phyloP scores from a whole-genome alignment of 2,329 filamentous ascomycete species.

The Aureobasidium pullulans region DNA sequence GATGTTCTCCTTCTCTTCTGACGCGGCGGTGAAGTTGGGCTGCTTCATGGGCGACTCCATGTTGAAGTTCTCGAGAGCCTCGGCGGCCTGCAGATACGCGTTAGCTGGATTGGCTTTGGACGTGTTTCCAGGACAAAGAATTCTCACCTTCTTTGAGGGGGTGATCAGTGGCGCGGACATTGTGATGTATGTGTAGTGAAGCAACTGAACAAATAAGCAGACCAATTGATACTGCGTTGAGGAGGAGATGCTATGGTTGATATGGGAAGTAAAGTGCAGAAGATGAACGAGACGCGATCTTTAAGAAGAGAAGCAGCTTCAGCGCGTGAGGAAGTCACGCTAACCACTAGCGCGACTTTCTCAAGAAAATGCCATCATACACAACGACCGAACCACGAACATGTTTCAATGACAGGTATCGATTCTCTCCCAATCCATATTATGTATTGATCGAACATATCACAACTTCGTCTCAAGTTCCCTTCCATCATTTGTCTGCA shows the following conservation, averaged over 20 bases:
- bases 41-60: conserved; percentile 93
- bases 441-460: too few relatives aligned
- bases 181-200: conserved; percentile 9
- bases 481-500: too few relatives aligned
- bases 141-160: conserved; percentile 63
- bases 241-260: conserved; percentile 3
- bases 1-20: conserved; percentile 75
- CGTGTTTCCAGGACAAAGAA: conserved; percentile 26
- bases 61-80: conserved; percentile 79
- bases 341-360: not conserved
- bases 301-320: not conserved
- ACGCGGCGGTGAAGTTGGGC: conserved; percentile 60
- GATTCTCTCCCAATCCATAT: too few relatives aligned
- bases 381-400: too few relatives aligned
- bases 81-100: conserved; percentile 59
- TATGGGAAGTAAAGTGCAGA: not conserved
- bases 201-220: conserved; percentile 13
- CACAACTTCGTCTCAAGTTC: too few relatives aligned
- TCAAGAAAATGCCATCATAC: too few relatives aligned
- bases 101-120: conserved; percentile 32
- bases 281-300: not conserved
- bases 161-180: conserved; percentile 72
- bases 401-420: too few relatives aligned
- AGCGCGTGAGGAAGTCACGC: not conserved
- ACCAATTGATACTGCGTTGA: conserved; percentile 12